A percentile compares a stretch with the other conserved stretches of the same genome.
Evolutionary conservation across 352 stramenopile genomes (phyloP).

Genomic region (Saprolegnia parasitica): DNA sequence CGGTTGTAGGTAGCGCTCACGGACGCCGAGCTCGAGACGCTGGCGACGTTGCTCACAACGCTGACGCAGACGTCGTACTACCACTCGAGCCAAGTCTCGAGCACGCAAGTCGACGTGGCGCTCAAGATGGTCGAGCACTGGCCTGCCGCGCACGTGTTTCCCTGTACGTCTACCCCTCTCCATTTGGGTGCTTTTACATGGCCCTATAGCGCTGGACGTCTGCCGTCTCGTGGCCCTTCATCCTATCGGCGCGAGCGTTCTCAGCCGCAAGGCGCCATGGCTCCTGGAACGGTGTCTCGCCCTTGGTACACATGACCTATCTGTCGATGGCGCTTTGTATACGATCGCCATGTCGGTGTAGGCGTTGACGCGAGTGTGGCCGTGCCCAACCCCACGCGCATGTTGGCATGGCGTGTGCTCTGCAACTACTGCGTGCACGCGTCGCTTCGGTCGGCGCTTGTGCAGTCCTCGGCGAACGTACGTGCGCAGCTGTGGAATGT

Average conservation of each 20-base stretch:
- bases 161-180: constrained; percentile 27
- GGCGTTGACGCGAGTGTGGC: constrained; percentile 30
- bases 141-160: constrained; percentile 78
- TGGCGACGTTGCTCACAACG: constrained; percentile 55
- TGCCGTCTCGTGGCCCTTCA: constrained; percentile 86
- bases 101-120: constrained; percentile 56
- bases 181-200: not conserved
- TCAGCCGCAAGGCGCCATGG: constrained; percentile 35
- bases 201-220: constrained; percentile 73
- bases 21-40: constrained; percentile 47
- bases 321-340: constrained; percentile 24
- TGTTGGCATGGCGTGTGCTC: constrained; percentile 70
- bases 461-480: constrained; percentile 38
- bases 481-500: not conserved
- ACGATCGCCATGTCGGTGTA: not conserved
- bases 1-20: constrained; percentile 30
- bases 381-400: constrained; percentile 59
- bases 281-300: constrained; percentile 39
- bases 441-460: constrained; percentile 38
- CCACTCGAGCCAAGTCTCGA: constrained; percentile 84
- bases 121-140: constrained; percentile 59
- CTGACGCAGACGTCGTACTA: constrained; percentile 86
- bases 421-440: constrained; percentile 70
- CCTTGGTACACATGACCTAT: constrained; percentile 37
- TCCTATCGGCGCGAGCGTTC: constrained; percentile 56